Evolutionary conservation across 2,329 filamentous ascomycete species (phyloP).

Genomic region (Fonsecaea pugnacius): DNA sequence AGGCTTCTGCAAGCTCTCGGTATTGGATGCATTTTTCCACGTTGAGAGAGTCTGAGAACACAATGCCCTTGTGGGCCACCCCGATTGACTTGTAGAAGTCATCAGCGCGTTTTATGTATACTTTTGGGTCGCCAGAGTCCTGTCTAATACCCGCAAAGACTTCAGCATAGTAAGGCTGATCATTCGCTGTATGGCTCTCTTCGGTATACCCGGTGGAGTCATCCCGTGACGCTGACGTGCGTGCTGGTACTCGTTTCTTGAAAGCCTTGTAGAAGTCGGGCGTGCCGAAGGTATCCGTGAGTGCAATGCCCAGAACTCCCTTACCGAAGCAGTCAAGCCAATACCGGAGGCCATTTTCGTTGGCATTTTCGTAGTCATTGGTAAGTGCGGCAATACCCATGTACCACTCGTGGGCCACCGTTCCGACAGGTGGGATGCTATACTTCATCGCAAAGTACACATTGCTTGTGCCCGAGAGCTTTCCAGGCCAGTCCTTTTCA

Average conservation of each 20-base stretch:
- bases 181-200: slow-evolving; percentile 37
- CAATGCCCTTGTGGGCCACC: slow-evolving; percentile 82
- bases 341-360: slow-evolving; percentile 79
- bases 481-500: slow-evolving; percentile 68
- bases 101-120: slow-evolving; percentile 78
- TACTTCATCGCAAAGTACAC: slow-evolving; percentile 97
- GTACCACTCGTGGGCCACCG: slow-evolving; percentile 97
- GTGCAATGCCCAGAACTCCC: slow-evolving; percentile 79
- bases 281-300: slow-evolving; percentile 97
- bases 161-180: slow-evolving; percentile 71
- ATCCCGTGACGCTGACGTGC: slow-evolving; percentile 48
- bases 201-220: slow-evolving; percentile 47
- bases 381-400: slow-evolving; percentile 96
- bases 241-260: slow-evolving; percentile 64
- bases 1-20: slow-evolving; percentile 77
- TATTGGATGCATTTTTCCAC: slow-evolving; percentile 90
- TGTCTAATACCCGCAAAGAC: slow-evolving; percentile 84
- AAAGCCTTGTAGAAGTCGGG: slow-evolving; percentile 86
- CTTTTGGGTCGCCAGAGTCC: slow-evolving; percentile 82
- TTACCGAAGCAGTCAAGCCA: slow-evolving; percentile 93
- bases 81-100: slow-evolving; percentile 77
- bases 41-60: slow-evolving; percentile 94
- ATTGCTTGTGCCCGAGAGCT: slow-evolving; percentile 87
- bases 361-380: slow-evolving; percentile 80
- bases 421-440: slow-evolving; percentile 80